Percentiles rank a stretch among this genome's conserved stretches.
phyloP scores from a whole-genome alignment of 495 filamentous ascomycete species.

The Penicilliopsis zonata region DNA sequence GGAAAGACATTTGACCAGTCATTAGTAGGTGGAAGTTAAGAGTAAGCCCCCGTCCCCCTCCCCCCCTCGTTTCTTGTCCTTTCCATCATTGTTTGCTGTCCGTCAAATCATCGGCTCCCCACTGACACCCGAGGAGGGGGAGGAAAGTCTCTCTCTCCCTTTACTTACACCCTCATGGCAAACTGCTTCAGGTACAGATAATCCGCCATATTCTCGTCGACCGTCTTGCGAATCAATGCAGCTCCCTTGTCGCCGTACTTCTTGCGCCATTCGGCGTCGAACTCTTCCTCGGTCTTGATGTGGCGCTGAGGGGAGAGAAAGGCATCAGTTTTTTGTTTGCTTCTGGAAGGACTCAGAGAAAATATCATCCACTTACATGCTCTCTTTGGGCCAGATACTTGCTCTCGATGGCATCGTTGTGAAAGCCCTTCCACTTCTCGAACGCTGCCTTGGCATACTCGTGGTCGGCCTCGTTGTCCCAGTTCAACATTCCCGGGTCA shows the following conservation, averaged over 20 bases:
- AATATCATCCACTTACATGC: slow-evolving; percentile 46
- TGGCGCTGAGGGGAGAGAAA: slow-evolving; percentile 27
- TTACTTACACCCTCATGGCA: slow-evolving; percentile 49
- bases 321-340: neutral
- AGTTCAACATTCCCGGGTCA: slow-evolving; percentile 60
- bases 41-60: slow-evolving; percentile 1
- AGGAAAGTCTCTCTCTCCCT: neutral
- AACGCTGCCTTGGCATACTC: slow-evolving; percentile 53
- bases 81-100: neutral
- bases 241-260: slow-evolving; percentile 74
- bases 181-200: slow-evolving; percentile 91
- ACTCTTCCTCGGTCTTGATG: slow-evolving; percentile 52
- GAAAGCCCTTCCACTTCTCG: slow-evolving; percentile 94
- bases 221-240: slow-evolving; percentile 60
- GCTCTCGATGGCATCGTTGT: slow-evolving; percentile 83
- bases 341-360: slow-evolving; percentile 2
- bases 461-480: slow-evolving; percentile 65
- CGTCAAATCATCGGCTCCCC: too few relatives aligned
- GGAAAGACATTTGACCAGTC: neutral
- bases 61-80: neutral
- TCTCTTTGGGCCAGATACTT: slow-evolving; percentile 55
- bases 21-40: too few relatives aligned
- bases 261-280: slow-evolving; percentile 66
- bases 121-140: too few relatives aligned
- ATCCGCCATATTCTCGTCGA: slow-evolving; percentile 68